Percentiles rank a stretch among this genome's conserved stretches.
phyloP scores from a whole-genome alignment of 108 stramenopile species.

The Seminavis robusta region DNA sequence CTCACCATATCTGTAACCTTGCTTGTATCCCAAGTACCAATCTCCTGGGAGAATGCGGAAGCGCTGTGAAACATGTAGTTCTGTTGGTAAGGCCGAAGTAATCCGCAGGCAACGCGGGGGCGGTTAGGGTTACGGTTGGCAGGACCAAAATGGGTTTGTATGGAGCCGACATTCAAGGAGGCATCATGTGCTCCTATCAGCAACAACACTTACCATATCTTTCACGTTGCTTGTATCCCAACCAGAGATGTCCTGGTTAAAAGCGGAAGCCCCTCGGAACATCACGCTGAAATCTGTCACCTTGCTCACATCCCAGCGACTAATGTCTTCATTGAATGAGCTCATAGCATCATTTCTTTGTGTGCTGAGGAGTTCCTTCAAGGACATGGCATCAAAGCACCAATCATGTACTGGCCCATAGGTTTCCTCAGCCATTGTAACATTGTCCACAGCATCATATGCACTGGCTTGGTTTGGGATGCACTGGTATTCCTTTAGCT shows the following conservation, averaged over 20 bases:
- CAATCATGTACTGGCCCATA: too few relatives aligned
- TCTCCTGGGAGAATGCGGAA: constrained; percentile 11
- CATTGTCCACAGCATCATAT: too few relatives aligned
- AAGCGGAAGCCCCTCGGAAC: constrained; percentile 15
- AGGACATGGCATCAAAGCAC: too few relatives aligned
- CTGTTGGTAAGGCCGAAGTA: too few relatives aligned
- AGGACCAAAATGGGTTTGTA: too few relatives aligned
- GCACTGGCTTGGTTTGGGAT: too few relatives aligned
- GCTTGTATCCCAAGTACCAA: constrained; percentile 9
- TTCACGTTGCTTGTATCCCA: constrained; percentile 10
- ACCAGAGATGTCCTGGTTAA: constrained; percentile 19
- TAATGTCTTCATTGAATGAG: constrained; percentile 14
- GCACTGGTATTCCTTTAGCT: too few relatives aligned
- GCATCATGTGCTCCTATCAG: not conserved
- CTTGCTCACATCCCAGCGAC: constrained; percentile 7
- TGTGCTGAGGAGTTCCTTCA: too few relatives aligned
- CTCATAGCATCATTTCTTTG: too few relatives aligned
- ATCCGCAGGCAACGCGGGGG: too few relatives aligned
- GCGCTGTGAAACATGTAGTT: constrained; percentile 26
- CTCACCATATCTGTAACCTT: constrained; percentile 4
- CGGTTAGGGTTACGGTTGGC: too few relatives aligned
- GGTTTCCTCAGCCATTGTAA: too few relatives aligned
- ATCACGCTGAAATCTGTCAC: constrained; percentile 8
- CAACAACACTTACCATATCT: constrained; percentile 4
- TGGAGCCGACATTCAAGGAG: constrained; percentile 27